Evolutionary conservation across 2,329 filamentous ascomycete genomes (phyloP).

Genomic region (Pseudomassariella vexata): DNA sequence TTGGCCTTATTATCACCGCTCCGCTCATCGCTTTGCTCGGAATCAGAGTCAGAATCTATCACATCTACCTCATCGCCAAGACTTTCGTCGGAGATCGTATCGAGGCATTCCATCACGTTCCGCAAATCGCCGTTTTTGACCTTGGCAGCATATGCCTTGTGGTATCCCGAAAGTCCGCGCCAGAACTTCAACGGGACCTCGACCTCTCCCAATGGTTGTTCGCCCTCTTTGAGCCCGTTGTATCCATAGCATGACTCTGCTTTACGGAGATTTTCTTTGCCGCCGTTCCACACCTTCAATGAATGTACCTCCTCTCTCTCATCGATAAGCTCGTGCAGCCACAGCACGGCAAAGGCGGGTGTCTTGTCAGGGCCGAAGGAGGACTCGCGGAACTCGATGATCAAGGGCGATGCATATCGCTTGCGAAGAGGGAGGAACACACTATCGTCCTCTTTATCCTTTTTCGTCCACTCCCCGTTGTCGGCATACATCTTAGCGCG

Average conservation of each 20-base stretch:
- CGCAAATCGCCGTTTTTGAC: constrained; percentile 46
- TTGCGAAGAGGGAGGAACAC: constrained; percentile 52
- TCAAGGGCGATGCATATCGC: constrained; percentile 51
- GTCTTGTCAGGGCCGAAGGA: constrained; percentile 46
- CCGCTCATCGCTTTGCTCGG: constrained; percentile 1
- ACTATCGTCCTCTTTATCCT: constrained; percentile 31
- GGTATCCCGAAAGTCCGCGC: constrained; percentile 54
- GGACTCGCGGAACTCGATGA: constrained; percentile 56
- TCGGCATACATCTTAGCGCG: constrained; percentile 51
- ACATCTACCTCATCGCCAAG: constrained; percentile 16
- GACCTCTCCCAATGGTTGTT: constrained; percentile 49
- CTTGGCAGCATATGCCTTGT: constrained; percentile 44
- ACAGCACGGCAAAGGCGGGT: constrained; percentile 57
- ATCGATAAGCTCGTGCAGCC: constrained; percentile 65
- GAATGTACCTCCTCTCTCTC: constrained; percentile 56
- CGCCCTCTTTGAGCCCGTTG: constrained; percentile 43
- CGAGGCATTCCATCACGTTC: constrained; percentile 59
- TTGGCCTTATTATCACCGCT: constrained; percentile 12
- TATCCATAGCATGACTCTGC: constrained; percentile 28
- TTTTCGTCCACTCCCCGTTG: constrained; percentile 47
- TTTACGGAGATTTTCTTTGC: constrained; percentile 40
- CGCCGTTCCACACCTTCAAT: constrained; percentile 62
- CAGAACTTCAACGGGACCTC: constrained; percentile 54
- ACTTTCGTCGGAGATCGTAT: constrained; percentile 53
- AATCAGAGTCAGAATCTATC: constrained; percentile 11